A percentile compares a stretch with the other conserved stretches of the same genome.
These are phyloP conservation scores for Mortierella sp. DNA, from an alignment of 371 early-diverging fungal species.

Conservation along the genomic window DNA sequence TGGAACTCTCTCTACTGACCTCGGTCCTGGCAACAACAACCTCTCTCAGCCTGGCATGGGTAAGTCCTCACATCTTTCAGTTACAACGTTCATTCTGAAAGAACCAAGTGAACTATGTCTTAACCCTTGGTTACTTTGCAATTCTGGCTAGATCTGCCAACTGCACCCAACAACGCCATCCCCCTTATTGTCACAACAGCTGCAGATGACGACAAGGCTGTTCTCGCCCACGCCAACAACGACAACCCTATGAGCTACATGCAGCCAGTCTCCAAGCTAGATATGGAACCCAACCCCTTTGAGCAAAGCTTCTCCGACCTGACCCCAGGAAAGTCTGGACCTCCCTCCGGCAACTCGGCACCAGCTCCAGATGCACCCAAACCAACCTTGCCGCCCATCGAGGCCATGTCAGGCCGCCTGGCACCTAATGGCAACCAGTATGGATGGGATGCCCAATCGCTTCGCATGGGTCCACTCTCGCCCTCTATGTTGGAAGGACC, in stretches of 20 bases:
- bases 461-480: slow-evolving; percentile 81
- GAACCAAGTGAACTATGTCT: not conserved
- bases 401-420: slow-evolving; percentile 56
- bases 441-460: slow-evolving; percentile 71
- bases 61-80: slow-evolving; percentile 2
- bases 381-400: slow-evolving; percentile 51
- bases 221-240: slow-evolving; percentile 14
- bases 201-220: slow-evolving; percentile 31
- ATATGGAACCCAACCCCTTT: slow-evolving; percentile 89
- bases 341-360: slow-evolving; percentile 51
- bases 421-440: slow-evolving; percentile 62
- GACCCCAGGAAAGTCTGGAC: slow-evolving; percentile 36
- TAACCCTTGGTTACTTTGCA: slow-evolving; percentile 10
- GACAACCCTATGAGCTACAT: slow-evolving; percentile 24
- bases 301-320: slow-evolving; percentile 81
- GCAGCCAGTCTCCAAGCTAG: slow-evolving; percentile 68
- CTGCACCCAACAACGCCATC: slow-evolving; percentile 16
- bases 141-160: slow-evolving; percentile 29
- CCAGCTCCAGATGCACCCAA: slow-evolving; percentile 21
- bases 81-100: not conserved
- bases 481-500: slow-evolving; percentile 83
- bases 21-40: slow-evolving; percentile 27
- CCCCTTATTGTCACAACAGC: slow-evolving; percentile 38
- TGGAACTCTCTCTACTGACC: slow-evolving; percentile 32
- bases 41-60: slow-evolving; percentile 18